phyloP scores from a whole-genome alignment of 2,329 filamentous ascomycete species.

The Magnaporthiopsis incrustans region DNA sequence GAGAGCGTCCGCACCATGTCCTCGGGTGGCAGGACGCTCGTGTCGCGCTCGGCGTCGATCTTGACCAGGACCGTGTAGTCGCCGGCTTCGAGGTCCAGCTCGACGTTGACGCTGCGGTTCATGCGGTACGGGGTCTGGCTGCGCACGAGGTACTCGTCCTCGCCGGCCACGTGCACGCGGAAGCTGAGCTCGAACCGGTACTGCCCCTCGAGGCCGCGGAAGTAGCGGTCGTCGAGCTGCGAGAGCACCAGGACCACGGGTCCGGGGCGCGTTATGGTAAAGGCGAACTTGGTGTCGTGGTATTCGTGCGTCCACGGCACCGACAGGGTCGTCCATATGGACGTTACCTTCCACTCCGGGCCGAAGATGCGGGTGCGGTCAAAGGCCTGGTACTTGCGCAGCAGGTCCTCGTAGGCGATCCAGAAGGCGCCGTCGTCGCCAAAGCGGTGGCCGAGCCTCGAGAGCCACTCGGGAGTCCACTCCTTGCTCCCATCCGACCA shows the following conservation, averaged over 20 bases:
- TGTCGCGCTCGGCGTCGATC: conserved; percentile 42
- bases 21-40: conserved; percentile 37
- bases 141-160: conserved; percentile 51
- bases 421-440: conserved; percentile 56
- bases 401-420: conserved; percentile 55
- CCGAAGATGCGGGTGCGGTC: conserved; percentile 57
- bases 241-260: conserved; percentile 52
- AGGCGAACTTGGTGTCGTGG: conserved; percentile 51
- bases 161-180: conserved; percentile 27
- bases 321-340: conserved; percentile 53
- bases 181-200: conserved; percentile 37
- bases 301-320: conserved; percentile 56
- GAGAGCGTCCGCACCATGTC: conserved; percentile 48
- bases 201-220: conserved; percentile 51
- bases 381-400: conserved; percentile 53
- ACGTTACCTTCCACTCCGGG: conserved; percentile 47
- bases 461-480: conserved; percentile 50
- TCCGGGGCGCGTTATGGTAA: conserved; percentile 46
- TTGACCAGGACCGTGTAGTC: conserved; percentile 50
- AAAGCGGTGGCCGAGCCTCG: conserved; percentile 50
- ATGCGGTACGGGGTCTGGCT: conserved; percentile 52
- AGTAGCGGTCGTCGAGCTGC: conserved; percentile 56
- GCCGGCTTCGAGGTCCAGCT: conserved; percentile 48
- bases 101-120: conserved; percentile 45
- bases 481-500: conserved; percentile 54